A percentile compares a stretch with the other conserved stretches of the same genome.
Conservation (phyloP, 345 rosid species). For the Gossypium ekmanianum region DNA sequence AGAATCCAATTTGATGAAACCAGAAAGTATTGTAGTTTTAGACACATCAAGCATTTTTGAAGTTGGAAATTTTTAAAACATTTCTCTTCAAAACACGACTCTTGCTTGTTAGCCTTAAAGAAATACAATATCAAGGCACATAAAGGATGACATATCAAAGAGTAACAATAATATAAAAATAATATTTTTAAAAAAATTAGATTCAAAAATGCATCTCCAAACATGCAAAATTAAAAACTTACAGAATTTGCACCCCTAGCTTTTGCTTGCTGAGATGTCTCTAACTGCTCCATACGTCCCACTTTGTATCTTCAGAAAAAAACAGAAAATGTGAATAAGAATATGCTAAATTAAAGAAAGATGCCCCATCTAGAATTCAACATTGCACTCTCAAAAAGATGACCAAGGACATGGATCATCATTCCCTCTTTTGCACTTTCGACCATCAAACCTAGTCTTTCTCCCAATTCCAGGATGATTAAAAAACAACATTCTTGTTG, state of each 20-base stretch:
- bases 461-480: constrained; percentile 12
- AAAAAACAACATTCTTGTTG: background rate
- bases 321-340: constrained; percentile 14
- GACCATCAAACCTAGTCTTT: background rate
- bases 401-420: background rate
- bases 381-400: background rate
- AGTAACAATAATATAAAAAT: background rate
- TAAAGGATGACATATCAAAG: background rate
- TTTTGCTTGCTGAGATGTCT: constrained; percentile 83
- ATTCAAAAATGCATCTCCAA: constrained; percentile 18
- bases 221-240: constrained; percentile 30
- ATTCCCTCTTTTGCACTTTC: constrained; percentile 1
- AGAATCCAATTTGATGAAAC: background rate
- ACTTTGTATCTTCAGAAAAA: constrained; percentile 69
- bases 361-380: constrained; percentile 7
- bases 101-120: background rate
- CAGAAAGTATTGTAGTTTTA: background rate
- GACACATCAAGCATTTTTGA: background rate
- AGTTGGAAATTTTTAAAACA: background rate
- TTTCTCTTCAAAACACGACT: background rate
- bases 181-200: too few relatives aligned
- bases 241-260: constrained; percentile 76
- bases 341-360: constrained; percentile 4
- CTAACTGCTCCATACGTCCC: constrained; percentile 91
- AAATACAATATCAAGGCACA: background rate